Conservation (phyloP, 1,139 yeast species). For the Starmera stellimalicola region DNA sequence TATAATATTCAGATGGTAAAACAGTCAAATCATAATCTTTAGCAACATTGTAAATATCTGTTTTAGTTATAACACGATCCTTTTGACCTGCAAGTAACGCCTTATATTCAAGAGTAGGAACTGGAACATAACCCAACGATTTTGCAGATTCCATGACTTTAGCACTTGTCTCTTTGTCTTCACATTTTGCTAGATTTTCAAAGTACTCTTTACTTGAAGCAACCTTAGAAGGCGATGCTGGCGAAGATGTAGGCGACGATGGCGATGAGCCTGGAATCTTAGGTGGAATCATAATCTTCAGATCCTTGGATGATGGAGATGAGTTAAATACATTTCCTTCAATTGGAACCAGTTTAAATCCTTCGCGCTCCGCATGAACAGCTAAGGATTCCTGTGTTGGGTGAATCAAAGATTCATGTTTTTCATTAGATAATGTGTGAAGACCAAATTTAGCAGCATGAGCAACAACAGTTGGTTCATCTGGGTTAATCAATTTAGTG, state of each 20-base stretch:
- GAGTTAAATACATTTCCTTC: neutral
- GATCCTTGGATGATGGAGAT: neutral
- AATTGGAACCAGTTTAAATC: conserved; percentile 22
- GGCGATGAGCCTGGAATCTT: neutral
- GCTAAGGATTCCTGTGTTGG: conserved; percentile 7
- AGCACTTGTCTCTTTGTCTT: conserved; percentile 21
- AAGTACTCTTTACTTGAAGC: conserved; percentile 23
- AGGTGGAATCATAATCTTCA: neutral
- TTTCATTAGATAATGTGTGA: conserved; percentile 2
- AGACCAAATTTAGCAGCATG: conserved; percentile 20
- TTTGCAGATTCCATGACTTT: conserved; percentile 24
- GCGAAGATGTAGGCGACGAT: conserved; percentile 4
- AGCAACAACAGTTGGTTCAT: conserved; percentile 15
- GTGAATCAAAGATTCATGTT: conserved; percentile 3
- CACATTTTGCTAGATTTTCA: conserved; percentile 21
- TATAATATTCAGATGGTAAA: conserved; percentile 24
- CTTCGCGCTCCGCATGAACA: conserved; percentile 18
- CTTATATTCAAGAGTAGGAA: conserved; percentile 24
- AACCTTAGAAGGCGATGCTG: conserved; percentile 19
- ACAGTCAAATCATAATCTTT: conserved; percentile 22
- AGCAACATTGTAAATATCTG: conserved; percentile 25
- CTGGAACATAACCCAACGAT: conserved; percentile 25
- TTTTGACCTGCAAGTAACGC: conserved; percentile 22
- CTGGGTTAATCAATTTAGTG: conserved; percentile 13
- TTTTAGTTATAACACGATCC: conserved; percentile 21